Base-by-base conservation (phyloP, 2,329 filamentous ascomycete genomes). In the Parastagonospora avenae region DNA sequence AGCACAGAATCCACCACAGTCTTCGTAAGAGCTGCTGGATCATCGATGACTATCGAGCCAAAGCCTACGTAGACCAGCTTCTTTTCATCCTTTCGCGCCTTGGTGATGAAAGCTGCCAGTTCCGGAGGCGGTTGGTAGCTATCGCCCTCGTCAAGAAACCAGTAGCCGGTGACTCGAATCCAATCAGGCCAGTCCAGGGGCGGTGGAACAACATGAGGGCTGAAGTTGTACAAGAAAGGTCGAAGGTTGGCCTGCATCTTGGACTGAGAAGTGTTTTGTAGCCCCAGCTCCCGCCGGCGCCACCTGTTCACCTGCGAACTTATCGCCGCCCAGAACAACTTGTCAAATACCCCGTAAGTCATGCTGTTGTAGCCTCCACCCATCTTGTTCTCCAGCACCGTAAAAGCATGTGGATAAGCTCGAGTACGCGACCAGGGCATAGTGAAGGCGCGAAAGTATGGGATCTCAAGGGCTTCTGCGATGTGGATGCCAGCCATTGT, bases 401-500 rank as follows among this genome's bases (percentile, higher is more conserved):
- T 89, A 74, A 99, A 99, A 0, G 94, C 94, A 74, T 99, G 94
- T 2, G 94, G 94, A 65, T 99, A 99, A 0, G 93, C 92, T 46
- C 94, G 83, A 12, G 94, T 99, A 42, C 92, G 86, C 0, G 94
- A 96, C 94, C 94, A 99, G 0, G 94, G 94, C 94, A 99, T 99
- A 14, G 92, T 96, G 70, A 99, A 99, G 0, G 92, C 93, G 48
- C 94, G 86, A 78, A 97, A 97, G 73, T 99, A 99, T 0, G 94
- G 94, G 38, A 99, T 95, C 11, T 85, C 82, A 2, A 99, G 81
- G 19, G 92, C 91, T 76, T 99, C 94, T 1, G 94, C 94, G 60
- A 99, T 96, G 72, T 99, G 94, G 46, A 99, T 96, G 24, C 94
- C 94, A 0, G 89, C 92, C 94, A 99, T 99, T 11, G 94, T 92